Evolutionary conservation across 257 asterid species (phyloP), one percentile per base, ranked within the genome.

Genomic region (Solanum medicagineum): DNA sequence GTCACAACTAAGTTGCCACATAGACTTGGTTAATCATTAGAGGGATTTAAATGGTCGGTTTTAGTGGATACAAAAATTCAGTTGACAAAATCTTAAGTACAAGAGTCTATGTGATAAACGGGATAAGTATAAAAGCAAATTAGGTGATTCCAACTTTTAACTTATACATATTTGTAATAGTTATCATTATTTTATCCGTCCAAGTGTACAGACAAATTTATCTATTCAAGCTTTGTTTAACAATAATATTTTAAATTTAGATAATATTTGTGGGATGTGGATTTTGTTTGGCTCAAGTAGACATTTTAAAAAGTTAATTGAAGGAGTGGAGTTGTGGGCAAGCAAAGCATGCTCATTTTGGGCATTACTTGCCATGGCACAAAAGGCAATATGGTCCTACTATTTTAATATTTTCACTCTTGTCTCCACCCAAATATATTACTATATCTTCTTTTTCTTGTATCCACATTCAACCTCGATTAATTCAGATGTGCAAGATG

Each of bases 241-340:
- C 49, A 26, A 53, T 53, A 53, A 77, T 24, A 5, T 49, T 77
- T 26, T 51, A 5, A 53, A 79, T 79, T 32, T 79, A 79, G 49
- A 77, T 53, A 26, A 26, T 77, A 59, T 24, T 5, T 53, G 47
- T 26, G 49, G 83, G 49, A 16, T 29, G 65, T 79, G 26, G 49
- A 53, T 77, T 79, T 79, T 79, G 17, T 51, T 15, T 15, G 65
- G 29, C 65, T 79, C 83, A 79, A 77, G 63, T 51, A 24, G 47
- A 51, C 63, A 77, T 8, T 77, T 75, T 51, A 8, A 77, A 51
- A 77, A 69, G 8, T 36, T 49, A 24, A 49, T 24, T 3, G 15
- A 73, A 51, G 44, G 83, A 16, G 83, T 79, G 83, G 65, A 79
- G 83, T 79, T 51, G 83, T 79, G 83, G 83, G 83, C 83, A 79